Evolutionary conservation across 2,329 filamentous ascomycete genomes (phyloP).

Genomic region (Pestalotiopsis sp.): DNA sequence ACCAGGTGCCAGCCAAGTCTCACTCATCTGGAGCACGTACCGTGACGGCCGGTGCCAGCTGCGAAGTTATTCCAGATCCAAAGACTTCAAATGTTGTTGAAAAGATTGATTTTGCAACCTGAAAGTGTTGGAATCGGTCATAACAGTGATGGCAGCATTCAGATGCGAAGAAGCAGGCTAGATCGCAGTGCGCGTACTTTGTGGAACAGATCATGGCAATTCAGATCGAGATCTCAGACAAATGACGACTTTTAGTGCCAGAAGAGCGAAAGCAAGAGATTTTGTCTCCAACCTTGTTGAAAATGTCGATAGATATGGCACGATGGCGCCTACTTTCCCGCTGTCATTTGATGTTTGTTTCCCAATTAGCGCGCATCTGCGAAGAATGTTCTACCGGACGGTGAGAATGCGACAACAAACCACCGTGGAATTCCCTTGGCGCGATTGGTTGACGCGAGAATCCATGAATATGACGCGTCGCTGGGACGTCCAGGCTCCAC

Average conservation of each 20-base stretch:
- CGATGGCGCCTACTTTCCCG: neutral
- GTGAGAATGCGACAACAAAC: neutral
- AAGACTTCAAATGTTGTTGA: too few relatives aligned
- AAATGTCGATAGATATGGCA: neutral
- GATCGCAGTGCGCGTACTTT: neutral
- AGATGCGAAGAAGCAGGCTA: neutral
- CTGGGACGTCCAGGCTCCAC: too few relatives aligned
- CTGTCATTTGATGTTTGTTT: neutral
- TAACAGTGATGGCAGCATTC: too few relatives aligned
- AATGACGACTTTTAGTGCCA: neutral
- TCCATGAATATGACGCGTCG: neutral
- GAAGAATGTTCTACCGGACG: neutral
- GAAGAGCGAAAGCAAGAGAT: neutral
- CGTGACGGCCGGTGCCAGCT: too few relatives aligned
- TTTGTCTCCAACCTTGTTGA: neutral
- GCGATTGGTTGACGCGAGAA: neutral
- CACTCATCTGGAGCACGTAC: too few relatives aligned
- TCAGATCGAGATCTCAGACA: neutral
- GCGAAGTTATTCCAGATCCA: too few relatives aligned
- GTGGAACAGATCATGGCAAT: neutral
- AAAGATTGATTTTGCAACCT: too few relatives aligned
- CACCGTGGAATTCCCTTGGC: neutral
- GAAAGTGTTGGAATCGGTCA: too few relatives aligned
- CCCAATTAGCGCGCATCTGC: neutral
- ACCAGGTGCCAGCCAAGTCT: too few relatives aligned